Conservation (phyloP, 1,284 basidiomycete species). For the Polyporus tsugae region DNA sequence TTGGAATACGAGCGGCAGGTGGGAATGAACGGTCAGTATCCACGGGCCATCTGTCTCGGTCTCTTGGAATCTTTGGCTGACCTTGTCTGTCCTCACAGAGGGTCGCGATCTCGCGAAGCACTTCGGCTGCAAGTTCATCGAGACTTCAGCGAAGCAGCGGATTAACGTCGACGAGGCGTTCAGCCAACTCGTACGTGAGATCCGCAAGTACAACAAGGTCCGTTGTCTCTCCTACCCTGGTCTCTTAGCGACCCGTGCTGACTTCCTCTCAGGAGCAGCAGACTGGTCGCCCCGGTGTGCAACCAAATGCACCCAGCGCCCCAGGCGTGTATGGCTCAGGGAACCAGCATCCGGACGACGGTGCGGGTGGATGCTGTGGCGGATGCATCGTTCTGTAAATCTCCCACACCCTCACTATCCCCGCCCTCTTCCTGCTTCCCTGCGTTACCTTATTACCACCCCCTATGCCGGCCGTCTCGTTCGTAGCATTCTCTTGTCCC, state of each 20-base stretch:
- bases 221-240: neutral
- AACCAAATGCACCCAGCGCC: conserved; percentile 53
- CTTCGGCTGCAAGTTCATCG: conserved; percentile 97
- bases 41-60: neutral
- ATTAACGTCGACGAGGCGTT: conserved; percentile 99
- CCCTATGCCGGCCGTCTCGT: conserved; percentile 4
- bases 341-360: conserved; percentile 56
- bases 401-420: neutral
- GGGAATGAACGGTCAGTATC: conserved; percentile 85
- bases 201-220: conserved; percentile 95
- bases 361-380: conserved; percentile 72
- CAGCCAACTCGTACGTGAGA: conserved; percentile 94
- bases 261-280: conserved; percentile 59
- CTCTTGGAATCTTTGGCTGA: conserved; percentile 14
- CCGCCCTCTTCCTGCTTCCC: conserved; percentile 18
- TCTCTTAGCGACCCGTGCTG: conserved; percentile 12
- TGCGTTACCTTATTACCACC: conserved; percentile 27
- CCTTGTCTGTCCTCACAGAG: conserved; percentile 62
- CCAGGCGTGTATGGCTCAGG: conserved; percentile 57
- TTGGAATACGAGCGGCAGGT: conserved; percentile 98
- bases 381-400: conserved; percentile 68
- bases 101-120: conserved; percentile 97
- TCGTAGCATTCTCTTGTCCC: conserved; percentile 10
- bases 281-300: conserved; percentile 62
- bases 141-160: conserved; percentile 98